Percentiles rank a stretch among this genome's conserved stretches.
These are phyloP conservation scores for Stachybotrys elegans DNA, from an alignment of 2,329 filamentous ascomycete species.

Conservation along the genomic window DNA sequence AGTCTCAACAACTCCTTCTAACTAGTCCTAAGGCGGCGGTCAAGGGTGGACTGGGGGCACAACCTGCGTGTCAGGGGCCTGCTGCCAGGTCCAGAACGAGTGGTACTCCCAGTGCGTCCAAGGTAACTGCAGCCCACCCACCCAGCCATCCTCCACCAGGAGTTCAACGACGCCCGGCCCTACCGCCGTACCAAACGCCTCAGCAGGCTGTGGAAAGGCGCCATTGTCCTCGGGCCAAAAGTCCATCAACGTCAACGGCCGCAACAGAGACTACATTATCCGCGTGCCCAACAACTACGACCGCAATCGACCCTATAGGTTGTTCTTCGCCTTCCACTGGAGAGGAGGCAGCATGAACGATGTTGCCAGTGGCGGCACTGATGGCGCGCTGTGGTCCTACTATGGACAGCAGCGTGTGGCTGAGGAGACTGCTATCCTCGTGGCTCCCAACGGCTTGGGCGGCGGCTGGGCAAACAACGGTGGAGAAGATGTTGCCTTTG, in stretches of 20 bases:
- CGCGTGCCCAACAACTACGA: background rate
- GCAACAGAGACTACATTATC: background rate
- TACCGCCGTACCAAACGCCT: too few species aligned
- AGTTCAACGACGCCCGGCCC: too few species aligned
- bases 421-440: background rate
- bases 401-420: background rate
- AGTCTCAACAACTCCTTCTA: too few species aligned
- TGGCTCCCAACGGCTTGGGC: background rate
- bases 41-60: constrained; percentile 17
- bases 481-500: background rate
- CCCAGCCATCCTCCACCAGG: too few species aligned
- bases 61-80: constrained; percentile 16
- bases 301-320: background rate
- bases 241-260: background rate
- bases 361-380: background rate
- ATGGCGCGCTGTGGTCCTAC: background rate
- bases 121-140: too few species aligned
- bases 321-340: background rate
- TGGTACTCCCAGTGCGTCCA: constrained; percentile 24
- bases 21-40: too few species aligned
- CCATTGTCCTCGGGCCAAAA: constrained; percentile 7
- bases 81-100: constrained; percentile 18
- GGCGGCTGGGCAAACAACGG: background rate
- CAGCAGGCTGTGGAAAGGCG: constrained; percentile 31
- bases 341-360: background rate